Conservation (phyloP, 2,329 filamentous ascomycete genomes). For the Trichoderma pleuroti region DNA sequence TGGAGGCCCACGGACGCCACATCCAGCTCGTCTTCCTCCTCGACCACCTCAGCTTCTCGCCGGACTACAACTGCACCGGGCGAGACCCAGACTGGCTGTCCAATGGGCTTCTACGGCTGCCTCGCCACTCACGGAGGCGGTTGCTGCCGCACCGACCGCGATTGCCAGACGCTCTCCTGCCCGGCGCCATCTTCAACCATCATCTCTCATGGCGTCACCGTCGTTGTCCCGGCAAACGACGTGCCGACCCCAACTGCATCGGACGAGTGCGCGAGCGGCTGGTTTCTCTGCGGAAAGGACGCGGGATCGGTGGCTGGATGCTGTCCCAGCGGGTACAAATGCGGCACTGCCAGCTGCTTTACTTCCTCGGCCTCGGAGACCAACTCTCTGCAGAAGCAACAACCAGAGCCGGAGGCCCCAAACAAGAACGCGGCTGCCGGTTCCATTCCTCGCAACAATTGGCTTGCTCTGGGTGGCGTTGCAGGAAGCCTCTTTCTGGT, state of each 20-base stretch:
- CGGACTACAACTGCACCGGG: background rate
- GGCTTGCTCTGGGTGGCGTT: background rate
- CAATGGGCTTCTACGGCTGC: constrained; percentile 89
- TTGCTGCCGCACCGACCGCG: constrained; percentile 82
- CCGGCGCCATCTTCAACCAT: constrained; percentile 62
- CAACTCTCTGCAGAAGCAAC: constrained; percentile 53
- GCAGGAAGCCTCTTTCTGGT: constrained; percentile 7
- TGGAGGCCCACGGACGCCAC: constrained; percentile 39
- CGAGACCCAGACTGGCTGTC: constrained; percentile 54
- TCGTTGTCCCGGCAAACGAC: constrained; percentile 60
- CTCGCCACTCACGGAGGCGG: constrained; percentile 76
- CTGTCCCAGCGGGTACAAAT: constrained; percentile 74
- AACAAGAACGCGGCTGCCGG: constrained; percentile 22
- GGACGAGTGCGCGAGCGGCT: constrained; percentile 68
- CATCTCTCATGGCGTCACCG: constrained; percentile 63
- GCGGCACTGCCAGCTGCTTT: constrained; percentile 70
- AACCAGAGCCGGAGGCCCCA: constrained; percentile 32
- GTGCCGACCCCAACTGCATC: constrained; percentile 43
- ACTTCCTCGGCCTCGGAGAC: constrained; percentile 50
- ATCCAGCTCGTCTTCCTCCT: background rate
- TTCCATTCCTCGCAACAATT: background rate
- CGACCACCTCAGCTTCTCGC: background rate
- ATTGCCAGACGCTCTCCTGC: constrained; percentile 80
- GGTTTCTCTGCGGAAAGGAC: constrained; percentile 64
- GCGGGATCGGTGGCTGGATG: constrained; percentile 70